phyloP scores from a whole-genome alignment of 2,329 filamentous ascomycete species.

The Scytalidium sp. region DNA sequence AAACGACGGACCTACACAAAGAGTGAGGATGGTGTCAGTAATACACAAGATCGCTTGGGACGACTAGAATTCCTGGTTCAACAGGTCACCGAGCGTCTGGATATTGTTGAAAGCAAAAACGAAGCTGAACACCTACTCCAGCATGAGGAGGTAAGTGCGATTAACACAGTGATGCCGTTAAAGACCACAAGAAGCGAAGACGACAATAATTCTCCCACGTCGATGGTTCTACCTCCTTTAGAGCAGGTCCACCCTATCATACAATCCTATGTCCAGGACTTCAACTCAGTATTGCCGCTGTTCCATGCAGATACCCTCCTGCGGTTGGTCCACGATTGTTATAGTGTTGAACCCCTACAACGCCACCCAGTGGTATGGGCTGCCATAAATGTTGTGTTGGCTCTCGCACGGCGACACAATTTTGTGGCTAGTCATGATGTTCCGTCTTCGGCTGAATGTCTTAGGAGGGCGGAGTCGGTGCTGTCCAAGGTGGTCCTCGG shows the following conservation, averaged over 20 bases:
- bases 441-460: slow-evolving; percentile 15
- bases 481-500: slow-evolving; percentile 22
- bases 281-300: slow-evolving; percentile 21
- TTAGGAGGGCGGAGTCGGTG: slow-evolving; percentile 26
- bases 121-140: neutral
- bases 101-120: neutral
- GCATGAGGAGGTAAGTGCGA: neutral
- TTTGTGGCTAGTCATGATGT: slow-evolving; percentile 8
- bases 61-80: neutral
- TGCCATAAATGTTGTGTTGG: slow-evolving; percentile 28
- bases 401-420: slow-evolving; percentile 19
- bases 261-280: slow-evolving; percentile 15
- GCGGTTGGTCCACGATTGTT: slow-evolving; percentile 17
- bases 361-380: slow-evolving; percentile 25
- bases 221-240: slow-evolving; percentile 19
- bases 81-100: neutral
- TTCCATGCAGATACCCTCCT: slow-evolving; percentile 21
- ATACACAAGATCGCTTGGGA: neutral
- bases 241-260: slow-evolving; percentile 19
- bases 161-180: neutral
- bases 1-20: slow-evolving; percentile 11
- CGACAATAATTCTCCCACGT: slow-evolving; percentile 1
- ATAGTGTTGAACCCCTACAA: slow-evolving; percentile 11
- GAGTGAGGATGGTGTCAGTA: neutral
- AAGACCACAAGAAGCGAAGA: neutral